Evolutionary conservation across 2,329 filamentous ascomycete genomes (phyloP).

Genomic region (Acephala macrosclerotiorum): DNA sequence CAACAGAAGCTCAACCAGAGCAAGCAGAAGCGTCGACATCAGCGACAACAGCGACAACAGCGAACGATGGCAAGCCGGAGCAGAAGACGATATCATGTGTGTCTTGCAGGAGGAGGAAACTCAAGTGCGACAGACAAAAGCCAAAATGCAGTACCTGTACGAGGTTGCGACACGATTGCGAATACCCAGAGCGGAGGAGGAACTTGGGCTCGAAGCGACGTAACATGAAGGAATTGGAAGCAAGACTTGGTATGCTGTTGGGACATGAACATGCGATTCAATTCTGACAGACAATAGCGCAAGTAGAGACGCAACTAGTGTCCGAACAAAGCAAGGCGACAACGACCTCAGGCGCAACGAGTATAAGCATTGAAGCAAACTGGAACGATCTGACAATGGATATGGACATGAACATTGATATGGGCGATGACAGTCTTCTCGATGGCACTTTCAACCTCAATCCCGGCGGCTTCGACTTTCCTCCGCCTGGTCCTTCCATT

Average conservation of each 20-base stretch:
- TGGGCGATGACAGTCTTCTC: constrained; percentile 29
- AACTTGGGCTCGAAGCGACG: constrained; percentile 88
- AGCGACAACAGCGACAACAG: background rate
- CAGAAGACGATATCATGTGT: constrained; percentile 78
- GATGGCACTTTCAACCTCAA: constrained; percentile 31
- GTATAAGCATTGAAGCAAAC: constrained; percentile 22
- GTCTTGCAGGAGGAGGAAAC: constrained; percentile 82
- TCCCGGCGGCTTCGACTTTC: constrained; percentile 26
- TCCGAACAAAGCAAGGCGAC: constrained; percentile 31
- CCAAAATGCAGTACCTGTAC: constrained; percentile 84
- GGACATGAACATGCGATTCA: constrained; percentile 17
- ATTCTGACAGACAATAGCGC: constrained; percentile 70
- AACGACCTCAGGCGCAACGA: constrained; percentile 15
- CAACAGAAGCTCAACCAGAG: background rate
- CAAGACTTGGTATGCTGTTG: constrained; percentile 72
- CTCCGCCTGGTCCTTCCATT: constrained; percentile 19
- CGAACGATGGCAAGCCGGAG: constrained; percentile 22
- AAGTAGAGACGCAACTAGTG: constrained; percentile 79
- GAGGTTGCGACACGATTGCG: constrained; percentile 77
- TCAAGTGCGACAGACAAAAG: constrained; percentile 84
- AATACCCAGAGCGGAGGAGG: constrained; percentile 87
- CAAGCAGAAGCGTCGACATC: background rate
- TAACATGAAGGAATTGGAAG: constrained; percentile 91
- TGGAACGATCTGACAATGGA: constrained; percentile 38
- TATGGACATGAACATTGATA: constrained; percentile 33